These are phyloP conservation scores for Aspergillus saccharolyticus DNA, from an alignment of 495 filamentous ascomycete species.

Conservation along the genomic window DNA sequence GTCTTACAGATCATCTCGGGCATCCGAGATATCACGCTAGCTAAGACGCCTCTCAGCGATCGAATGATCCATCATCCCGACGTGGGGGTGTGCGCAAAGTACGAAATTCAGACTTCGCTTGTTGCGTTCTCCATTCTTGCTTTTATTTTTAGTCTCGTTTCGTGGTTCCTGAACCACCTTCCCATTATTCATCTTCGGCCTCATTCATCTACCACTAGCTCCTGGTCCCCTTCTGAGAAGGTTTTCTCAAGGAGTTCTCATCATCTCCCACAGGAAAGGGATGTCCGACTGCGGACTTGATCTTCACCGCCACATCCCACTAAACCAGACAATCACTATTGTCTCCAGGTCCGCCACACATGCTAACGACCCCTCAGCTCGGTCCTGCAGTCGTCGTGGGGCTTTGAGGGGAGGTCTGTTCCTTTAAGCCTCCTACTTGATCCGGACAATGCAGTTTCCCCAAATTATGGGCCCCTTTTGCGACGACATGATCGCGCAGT, in stretches of 20 bases:
- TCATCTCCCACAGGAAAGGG: neutral
- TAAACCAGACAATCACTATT: neutral
- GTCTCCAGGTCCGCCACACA: neutral
- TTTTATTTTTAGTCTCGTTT: neutral
- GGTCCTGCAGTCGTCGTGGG: neutral
- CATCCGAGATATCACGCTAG: slow-evolving; percentile 1
- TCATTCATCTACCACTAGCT: too few relatives aligned
- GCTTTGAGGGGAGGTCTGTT: neutral
- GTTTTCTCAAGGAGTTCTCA: too few relatives aligned
- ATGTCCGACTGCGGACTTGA: neutral
- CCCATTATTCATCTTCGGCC: neutral
- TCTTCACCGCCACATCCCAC: neutral
- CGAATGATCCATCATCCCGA: neutral
- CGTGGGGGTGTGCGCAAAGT: neutral
- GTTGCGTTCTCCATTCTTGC: neutral
- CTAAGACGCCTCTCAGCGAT: slow-evolving; percentile 4
- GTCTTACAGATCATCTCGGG: slow-evolving; percentile 7
- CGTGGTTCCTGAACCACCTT: neutral
- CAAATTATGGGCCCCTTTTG: neutral
- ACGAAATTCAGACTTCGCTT: neutral
- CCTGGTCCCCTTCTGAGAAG: too few relatives aligned
- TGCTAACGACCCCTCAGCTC: neutral
- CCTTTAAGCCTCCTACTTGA: neutral
- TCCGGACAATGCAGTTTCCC: neutral
- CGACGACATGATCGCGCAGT: neutral